phyloP scores from a whole-genome alignment of 495 filamentous ascomycete species.

The Penicillium paradoxum region DNA sequence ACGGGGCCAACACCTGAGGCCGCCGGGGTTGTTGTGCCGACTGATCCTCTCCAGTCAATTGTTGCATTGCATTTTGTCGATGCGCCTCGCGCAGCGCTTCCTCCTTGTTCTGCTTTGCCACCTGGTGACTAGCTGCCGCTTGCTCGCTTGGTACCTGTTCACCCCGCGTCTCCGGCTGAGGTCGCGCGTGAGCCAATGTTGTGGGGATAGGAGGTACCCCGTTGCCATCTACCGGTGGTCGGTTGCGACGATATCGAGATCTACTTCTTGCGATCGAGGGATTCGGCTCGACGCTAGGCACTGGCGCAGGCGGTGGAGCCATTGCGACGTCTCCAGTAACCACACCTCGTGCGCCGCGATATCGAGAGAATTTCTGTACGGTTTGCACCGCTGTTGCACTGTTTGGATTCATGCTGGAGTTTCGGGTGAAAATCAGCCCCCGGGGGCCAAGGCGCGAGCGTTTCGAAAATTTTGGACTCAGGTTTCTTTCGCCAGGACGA shows the following conservation, averaged over 20 bases:
- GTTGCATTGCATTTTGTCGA: conserved; percentile 34
- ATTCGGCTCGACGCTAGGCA: conserved; percentile 10
- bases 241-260: conserved; percentile 53
- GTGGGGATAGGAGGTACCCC: conserved; percentile 21
- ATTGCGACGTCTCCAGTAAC: neutral
- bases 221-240: conserved; percentile 18
- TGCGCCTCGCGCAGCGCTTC: conserved; percentile 42
- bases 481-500: neutral
- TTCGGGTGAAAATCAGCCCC: neutral
- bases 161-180: neutral
- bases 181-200: conserved; percentile 20
- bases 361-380: conserved; percentile 33
- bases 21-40: conserved; percentile 15
- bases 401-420: neutral
- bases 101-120: conserved; percentile 11
- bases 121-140: neutral
- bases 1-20: conserved; percentile 5
- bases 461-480: conserved; percentile 4
- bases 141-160: conserved; percentile 8
- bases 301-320: neutral
- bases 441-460: neutral
- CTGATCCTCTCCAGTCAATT: conserved; percentile 28
- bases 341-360: conserved; percentile 24
- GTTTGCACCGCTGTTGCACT: conserved; percentile 10
- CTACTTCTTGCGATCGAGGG: conserved; percentile 50